Evolutionary conservation across 345 rosid genomes (phyloP), one percentile per base, ranked within the genome.

Genomic region (Firmiana major): DNA sequence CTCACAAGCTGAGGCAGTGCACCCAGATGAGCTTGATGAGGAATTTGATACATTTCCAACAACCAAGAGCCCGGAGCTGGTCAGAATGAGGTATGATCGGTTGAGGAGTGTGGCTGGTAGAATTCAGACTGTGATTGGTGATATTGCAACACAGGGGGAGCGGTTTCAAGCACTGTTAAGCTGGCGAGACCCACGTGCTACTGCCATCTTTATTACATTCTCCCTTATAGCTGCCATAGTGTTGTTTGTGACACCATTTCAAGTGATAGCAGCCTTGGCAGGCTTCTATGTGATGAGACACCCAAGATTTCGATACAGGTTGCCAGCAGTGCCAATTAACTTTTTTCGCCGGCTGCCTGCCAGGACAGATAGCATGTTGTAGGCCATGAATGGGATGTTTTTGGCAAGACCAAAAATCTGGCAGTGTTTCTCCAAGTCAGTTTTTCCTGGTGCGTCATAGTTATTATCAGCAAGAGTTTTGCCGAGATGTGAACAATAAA

Each of bases 151-250:
- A 4, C 99, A 96, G 75, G 99, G 98, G 76, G 99, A 96, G 57
- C 85, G 99, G 77, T 54, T 90, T 72, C 98, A 92, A 69, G 92
- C 97, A 46, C 75, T 97, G 24, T 83, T 97, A 77, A 97, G 96
- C 88, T 97, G 99, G 99, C 84, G 99, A 75, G 99, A 97, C 79
- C 98, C 99, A 1, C 91, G 98, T 7, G 99, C 98, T 0, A 89
- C 97, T 0, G 87, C 97, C 3, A 82, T 94, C 53, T 97, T 86
- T 69, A 82, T 91, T 24, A 79, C 85, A 24, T 92, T 97, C 70
- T 97, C 97, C 84, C 89, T 97, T 73, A 72, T 94, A 15, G 91
- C 97, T 12, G 97, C 99, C 7, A 80, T 97, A 4, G 90, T 94
- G 48, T 85, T 94, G 81, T 97, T 92, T 74, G 89, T 97, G 70